These are phyloP conservation scores for Colletotrichum trifolii DNA, from an alignment of 2,329 filamentous ascomycete species.

Conservation along the genomic window DNA sequence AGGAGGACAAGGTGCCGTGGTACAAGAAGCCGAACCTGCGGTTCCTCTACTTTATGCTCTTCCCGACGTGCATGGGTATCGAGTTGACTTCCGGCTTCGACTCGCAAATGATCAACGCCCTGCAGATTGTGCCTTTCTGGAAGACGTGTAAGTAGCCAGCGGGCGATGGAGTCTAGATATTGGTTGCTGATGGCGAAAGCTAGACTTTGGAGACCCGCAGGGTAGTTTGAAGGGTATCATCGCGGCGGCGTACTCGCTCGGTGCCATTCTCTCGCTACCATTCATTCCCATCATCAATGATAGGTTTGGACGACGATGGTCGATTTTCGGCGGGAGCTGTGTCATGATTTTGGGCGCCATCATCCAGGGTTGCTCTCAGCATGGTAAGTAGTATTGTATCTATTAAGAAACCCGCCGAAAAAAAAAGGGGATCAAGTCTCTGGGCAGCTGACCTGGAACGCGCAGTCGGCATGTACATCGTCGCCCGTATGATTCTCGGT, in stretches of 20 bases:
- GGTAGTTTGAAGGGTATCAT: conserved; percentile 64
- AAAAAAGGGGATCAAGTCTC: no score
- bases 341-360: conserved; percentile 66
- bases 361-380: conserved; percentile 62
- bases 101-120: conserved; percentile 58
- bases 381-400: conserved; percentile 48
- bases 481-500: conserved; percentile 69
- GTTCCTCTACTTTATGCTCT: conserved; percentile 65
- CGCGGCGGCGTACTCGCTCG: conserved; percentile 68
- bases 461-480: conserved; percentile 65
- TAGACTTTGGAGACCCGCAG: conserved; percentile 57
- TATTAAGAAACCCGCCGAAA: no score
- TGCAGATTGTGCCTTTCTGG: conserved; percentile 53
- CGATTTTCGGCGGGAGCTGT: conserved; percentile 64
- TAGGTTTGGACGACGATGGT: conserved; percentile 64
- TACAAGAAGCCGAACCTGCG: conserved; percentile 70
- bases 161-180: no score
- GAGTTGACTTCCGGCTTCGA: conserved; percentile 62
- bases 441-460: not conserved
- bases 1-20: conserved; percentile 59
- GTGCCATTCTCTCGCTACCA: conserved; percentile 67
- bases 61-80: conserved; percentile 71
- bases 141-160: conserved; percentile 45
- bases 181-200: no score
- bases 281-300: conserved; percentile 68